Percentiles rank a stretch among this genome's conserved stretches.
phyloP scores from a whole-genome alignment of 2,329 filamentous ascomycete species.

The Ilyonectria sp. region DNA sequence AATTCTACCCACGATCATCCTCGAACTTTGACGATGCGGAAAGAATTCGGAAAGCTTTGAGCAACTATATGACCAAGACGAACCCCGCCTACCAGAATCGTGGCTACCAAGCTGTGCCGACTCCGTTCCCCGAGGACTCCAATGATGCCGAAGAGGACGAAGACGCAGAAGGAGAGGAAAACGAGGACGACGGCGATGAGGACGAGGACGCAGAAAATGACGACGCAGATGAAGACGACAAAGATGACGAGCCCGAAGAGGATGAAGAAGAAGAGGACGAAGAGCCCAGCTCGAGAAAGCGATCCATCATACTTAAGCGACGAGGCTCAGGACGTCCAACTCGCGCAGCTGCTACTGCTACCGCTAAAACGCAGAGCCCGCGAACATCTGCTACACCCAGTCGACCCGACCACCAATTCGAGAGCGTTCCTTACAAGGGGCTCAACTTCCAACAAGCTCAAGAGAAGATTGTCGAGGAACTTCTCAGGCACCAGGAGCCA shows the following conservation, averaged over 20 bases:
- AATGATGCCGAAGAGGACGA: slow-evolving; percentile 53
- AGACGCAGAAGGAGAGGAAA: slow-evolving; percentile 50
- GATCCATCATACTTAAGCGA: slow-evolving; percentile 59
- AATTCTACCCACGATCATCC: slow-evolving; percentile 82
- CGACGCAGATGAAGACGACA: slow-evolving; percentile 51
- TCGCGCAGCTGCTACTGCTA: slow-evolving; percentile 50
- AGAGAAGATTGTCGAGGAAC: slow-evolving; percentile 84
- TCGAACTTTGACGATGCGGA: slow-evolving; percentile 87
- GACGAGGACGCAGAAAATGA: slow-evolving; percentile 49
- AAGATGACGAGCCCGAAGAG: slow-evolving; percentile 49
- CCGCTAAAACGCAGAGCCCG: slow-evolving; percentile 51
- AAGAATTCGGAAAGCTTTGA: slow-evolving; percentile 86
- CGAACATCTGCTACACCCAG: slow-evolving; percentile 55
- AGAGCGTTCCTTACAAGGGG: slow-evolving; percentile 75
- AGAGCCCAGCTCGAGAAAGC: slow-evolving; percentile 51
- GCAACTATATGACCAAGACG: slow-evolving; percentile 88
- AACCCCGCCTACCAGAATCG: slow-evolving; percentile 85
- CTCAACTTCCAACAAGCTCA: slow-evolving; percentile 88
- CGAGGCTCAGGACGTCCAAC: slow-evolving; percentile 54
- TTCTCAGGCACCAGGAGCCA: slow-evolving; percentile 78
- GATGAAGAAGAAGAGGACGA: slow-evolving; percentile 49
- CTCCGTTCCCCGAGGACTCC: slow-evolving; percentile 72
- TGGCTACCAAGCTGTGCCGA: slow-evolving; percentile 79
- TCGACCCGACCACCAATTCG: slow-evolving; percentile 68
- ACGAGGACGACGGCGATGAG: slow-evolving; percentile 46